Conservation (phyloP, 148 eudicot species). For the Gaultheria prostrata region DNA sequence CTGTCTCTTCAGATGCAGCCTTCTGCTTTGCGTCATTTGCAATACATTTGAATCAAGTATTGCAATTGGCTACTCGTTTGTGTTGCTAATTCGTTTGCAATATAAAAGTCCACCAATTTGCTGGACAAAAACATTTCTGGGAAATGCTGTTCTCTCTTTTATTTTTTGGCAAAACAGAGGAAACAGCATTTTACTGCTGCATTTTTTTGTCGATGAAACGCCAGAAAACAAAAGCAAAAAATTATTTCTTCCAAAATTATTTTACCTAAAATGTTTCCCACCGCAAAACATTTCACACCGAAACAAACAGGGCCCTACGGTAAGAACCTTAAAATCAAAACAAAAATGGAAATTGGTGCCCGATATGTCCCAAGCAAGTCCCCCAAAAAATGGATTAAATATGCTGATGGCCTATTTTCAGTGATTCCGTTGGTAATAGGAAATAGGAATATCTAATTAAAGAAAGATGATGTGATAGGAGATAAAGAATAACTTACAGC, state of each 20-base stretch:
- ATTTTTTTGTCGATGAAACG: too few relatives aligned
- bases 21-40: too few relatives aligned
- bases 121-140: too few relatives aligned
- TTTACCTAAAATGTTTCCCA: not conserved
- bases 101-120: too few relatives aligned
- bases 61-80: too few relatives aligned
- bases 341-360: not conserved
- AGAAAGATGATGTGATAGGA: not conserved
- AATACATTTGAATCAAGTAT: too few relatives aligned
- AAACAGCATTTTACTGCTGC: too few relatives aligned
- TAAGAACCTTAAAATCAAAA: not conserved
- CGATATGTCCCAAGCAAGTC: not conserved
- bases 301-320: not conserved
- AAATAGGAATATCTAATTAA: conserved; percentile 3
- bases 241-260: not conserved
- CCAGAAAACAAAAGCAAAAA: not conserved
- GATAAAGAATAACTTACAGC: conserved; percentile 53
- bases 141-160: too few relatives aligned
- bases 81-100: too few relatives aligned
- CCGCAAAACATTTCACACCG: not conserved
- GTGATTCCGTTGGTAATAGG: not conserved
- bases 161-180: too few relatives aligned
- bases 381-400: not conserved
- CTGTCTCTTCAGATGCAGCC: too few relatives aligned
- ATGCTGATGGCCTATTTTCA: not conserved